phyloP scores from a whole-genome alignment of 352 stramenopile species.

The Aphanomyces stellatus region DNA sequence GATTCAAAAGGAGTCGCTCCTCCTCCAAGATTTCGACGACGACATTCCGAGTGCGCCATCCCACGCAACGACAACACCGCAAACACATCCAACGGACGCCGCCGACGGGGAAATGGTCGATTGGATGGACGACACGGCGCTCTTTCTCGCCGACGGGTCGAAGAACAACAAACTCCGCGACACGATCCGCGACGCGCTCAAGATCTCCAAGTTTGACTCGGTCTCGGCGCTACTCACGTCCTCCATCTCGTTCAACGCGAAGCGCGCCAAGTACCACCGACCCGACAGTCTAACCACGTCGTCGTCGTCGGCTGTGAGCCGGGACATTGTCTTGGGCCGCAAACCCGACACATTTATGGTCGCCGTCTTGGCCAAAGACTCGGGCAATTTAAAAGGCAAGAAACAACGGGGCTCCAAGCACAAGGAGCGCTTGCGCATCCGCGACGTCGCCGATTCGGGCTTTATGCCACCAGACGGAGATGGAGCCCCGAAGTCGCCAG shows the following conservation, averaged over 20 bases:
- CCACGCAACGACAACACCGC: too few species aligned
- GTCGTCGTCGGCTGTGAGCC: constrained; percentile 8
- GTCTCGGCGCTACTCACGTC: constrained; percentile 79
- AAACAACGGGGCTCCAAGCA: constrained; percentile 13
- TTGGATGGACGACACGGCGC: constrained; percentile 61
- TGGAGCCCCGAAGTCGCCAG: too few species aligned
- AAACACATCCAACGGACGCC: constrained; percentile 13
- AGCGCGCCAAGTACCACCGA: constrained; percentile 26
- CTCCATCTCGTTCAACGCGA: constrained; percentile 57
- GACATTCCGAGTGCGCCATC: not conserved
- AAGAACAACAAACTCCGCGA: constrained; percentile 80
- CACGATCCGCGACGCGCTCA: constrained; percentile 65
- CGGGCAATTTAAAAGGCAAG: constrained; percentile 20
- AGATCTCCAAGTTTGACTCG: constrained; percentile 86
- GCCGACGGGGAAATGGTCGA: constrained; percentile 31
- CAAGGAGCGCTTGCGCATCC: constrained; percentile 43
- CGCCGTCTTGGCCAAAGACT: constrained; percentile 35
- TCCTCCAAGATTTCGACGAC: constrained; percentile 10
- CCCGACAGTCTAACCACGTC: constrained; percentile 4
- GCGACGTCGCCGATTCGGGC: constrained; percentile 62
- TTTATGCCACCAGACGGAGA: constrained; percentile 29
- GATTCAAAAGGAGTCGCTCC: constrained; percentile 3
- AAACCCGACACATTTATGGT: constrained; percentile 52
- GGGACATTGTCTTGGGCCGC: constrained; percentile 58
- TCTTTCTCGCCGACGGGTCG: constrained; percentile 83